Percentiles rank a stretch among this genome's conserved stretches.
Evolutionary conservation across 2,329 filamentous ascomycete genomes (phyloP).

Genomic region (Emydomyces testavorans): DNA sequence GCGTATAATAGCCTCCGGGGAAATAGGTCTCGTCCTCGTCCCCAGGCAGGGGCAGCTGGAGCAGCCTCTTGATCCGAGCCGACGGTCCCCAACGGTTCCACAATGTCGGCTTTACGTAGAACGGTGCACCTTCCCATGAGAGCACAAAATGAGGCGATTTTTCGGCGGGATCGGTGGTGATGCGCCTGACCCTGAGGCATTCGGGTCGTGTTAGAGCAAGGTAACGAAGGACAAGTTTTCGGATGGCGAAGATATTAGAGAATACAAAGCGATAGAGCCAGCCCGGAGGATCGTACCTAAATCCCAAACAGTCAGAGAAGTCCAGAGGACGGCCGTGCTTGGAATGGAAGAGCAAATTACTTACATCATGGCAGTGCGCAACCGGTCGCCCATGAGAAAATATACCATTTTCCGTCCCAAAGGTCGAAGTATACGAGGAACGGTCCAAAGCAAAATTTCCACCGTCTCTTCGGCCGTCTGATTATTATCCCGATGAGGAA

Average conservation of each 20-base stretch:
- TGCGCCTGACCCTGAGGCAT: slow-evolving; percentile 26
- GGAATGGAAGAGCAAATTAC: no score
- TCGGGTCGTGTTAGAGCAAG: slow-evolving; percentile 48
- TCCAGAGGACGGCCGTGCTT: no score
- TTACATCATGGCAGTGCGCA: slow-evolving; percentile 55
- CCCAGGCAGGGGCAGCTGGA: slow-evolving; percentile 40
- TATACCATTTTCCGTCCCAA: slow-evolving; percentile 43
- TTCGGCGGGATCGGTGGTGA: slow-evolving; percentile 41
- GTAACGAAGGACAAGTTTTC: slow-evolving; percentile 47
- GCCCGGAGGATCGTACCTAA: slow-evolving; percentile 34
- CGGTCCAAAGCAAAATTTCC: slow-evolving; percentile 48
- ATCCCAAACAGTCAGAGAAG: not conserved
- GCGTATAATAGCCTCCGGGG: slow-evolving; percentile 39
- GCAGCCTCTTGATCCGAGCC: slow-evolving; percentile 40
- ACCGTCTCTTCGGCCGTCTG: slow-evolving; percentile 49
- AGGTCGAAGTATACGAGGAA: slow-evolving; percentile 37
- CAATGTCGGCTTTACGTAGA: slow-evolving; percentile 49
- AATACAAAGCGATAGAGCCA: slow-evolving; percentile 30
- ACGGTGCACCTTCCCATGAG: slow-evolving; percentile 52
- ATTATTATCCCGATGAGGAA: slow-evolving; percentile 41
- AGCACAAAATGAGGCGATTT: slow-evolving; percentile 43
- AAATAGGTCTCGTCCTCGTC: slow-evolving; percentile 38
- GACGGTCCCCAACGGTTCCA: slow-evolving; percentile 53
- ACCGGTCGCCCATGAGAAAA: slow-evolving; percentile 52
- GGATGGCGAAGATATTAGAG: slow-evolving; percentile 39